Evolutionary conservation across 768 basidiomycete genomes (phyloP).

Genomic region (Fomitopsis pulvina): DNA sequence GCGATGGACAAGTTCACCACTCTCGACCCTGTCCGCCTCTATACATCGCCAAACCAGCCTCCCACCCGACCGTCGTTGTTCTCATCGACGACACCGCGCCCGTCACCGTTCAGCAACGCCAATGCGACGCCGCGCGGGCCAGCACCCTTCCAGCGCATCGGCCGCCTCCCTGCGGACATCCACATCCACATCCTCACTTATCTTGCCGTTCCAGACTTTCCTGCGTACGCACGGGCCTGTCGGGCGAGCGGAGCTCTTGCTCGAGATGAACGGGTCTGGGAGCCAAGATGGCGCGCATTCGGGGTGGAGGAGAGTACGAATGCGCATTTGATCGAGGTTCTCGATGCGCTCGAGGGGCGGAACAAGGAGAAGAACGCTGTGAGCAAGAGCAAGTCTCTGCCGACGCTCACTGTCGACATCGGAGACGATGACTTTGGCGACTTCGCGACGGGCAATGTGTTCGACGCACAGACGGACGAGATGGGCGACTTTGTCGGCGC

Average conservation of each 20-base stretch:
- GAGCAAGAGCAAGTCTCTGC: conserved; percentile 42
- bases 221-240: conserved; percentile 63
- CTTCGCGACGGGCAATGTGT: conserved; percentile 43
- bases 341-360: conserved; percentile 54
- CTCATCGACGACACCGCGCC: conserved; percentile 17
- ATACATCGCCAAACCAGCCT: conserved; percentile 15
- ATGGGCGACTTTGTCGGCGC: conserved; percentile 43
- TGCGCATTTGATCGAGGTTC: conserved; percentile 36
- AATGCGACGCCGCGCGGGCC: conserved; percentile 14
- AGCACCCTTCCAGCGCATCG: conserved; percentile 42
- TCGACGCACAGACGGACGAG: conserved; percentile 30
- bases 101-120: conserved; percentile 5
- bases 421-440: conserved; percentile 88
- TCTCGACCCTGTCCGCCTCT: conserved; percentile 54
- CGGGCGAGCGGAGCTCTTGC: conserved; percentile 57
- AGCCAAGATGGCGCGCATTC: conserved; percentile 60
- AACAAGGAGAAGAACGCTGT: conserved; percentile 31
- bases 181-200: conserved; percentile 68
- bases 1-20: conserved; percentile 83
- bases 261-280: conserved; percentile 76
- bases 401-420: conserved; percentile 53
- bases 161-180: conserved; percentile 72
- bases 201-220: conserved; percentile 76
- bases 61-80: conserved; percentile 14
- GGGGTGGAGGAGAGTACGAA: conserved; percentile 30